phyloP scores from a whole-genome alignment of 495 filamentous ascomycete species.

The Penicillium atrosanguineum region DNA sequence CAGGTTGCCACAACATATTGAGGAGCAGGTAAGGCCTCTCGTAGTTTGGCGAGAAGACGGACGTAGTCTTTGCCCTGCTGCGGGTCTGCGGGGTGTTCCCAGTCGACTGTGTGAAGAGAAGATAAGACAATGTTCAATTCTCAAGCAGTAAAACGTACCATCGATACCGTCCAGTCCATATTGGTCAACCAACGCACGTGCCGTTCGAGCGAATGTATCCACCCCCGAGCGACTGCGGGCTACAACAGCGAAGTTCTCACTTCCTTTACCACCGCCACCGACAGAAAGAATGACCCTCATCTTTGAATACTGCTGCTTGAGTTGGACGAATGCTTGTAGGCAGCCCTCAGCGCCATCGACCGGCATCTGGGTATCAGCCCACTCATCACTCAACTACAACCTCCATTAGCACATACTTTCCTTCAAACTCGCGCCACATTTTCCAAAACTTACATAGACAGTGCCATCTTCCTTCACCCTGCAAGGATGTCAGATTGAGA shows the following conservation, averaged over 20 bases:
- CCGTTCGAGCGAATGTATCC: slow-evolving; percentile 72
- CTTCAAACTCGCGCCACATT: slow-evolving; percentile 2
- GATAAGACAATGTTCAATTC: neutral
- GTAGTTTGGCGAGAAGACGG: slow-evolving; percentile 64
- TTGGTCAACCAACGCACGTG: slow-evolving; percentile 65
- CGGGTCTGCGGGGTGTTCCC: slow-evolving; percentile 76
- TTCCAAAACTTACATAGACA: slow-evolving; percentile 61
- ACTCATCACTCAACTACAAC: slow-evolving; percentile 77
- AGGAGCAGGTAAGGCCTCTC: slow-evolving; percentile 69
- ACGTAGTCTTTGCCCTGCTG: slow-evolving; percentile 73
- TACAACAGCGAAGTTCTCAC: slow-evolving; percentile 72
- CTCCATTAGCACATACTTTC: slow-evolving; percentile 19
- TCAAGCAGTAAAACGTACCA: slow-evolving; percentile 45
- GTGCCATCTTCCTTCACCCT: slow-evolving; percentile 77
- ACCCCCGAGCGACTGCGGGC: slow-evolving; percentile 58
- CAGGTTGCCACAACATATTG: slow-evolving; percentile 76
- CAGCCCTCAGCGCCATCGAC: slow-evolving; percentile 79
- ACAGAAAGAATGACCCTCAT: slow-evolving; percentile 83
- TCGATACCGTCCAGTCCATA: slow-evolving; percentile 85
- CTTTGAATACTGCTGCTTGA: slow-evolving; percentile 73
- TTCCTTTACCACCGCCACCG: slow-evolving; percentile 77
- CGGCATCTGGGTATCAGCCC: slow-evolving; percentile 74
- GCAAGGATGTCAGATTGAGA: slow-evolving; percentile 28
- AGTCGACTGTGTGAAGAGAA: slow-evolving; percentile 69
- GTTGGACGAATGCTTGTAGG: slow-evolving; percentile 66